phyloP scores from a whole-genome alignment of 2,329 filamentous ascomycete genomes.

The Pseudocercospora eumusae region DNA sequence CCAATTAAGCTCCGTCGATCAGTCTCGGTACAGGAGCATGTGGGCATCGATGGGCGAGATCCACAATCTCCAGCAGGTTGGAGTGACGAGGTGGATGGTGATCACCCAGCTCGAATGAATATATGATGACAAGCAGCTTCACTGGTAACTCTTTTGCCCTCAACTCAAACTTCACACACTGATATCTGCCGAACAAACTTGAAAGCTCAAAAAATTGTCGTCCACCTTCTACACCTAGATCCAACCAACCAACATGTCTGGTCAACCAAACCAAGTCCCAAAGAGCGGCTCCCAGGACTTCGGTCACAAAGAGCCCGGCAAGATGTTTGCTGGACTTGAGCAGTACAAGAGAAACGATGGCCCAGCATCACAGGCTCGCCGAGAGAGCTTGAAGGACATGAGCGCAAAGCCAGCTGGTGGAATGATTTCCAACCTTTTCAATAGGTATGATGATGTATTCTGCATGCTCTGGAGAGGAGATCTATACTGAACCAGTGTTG shows the following conservation, averaged over 20 bases:
- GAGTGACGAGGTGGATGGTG: constrained; percentile 8
- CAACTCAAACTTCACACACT: not conserved
- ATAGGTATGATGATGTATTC: constrained; percentile 17
- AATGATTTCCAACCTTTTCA: constrained; percentile 17
- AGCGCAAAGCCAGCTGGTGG: constrained; percentile 16
- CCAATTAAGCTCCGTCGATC: constrained; percentile 7
- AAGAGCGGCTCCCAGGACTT: constrained; percentile 18
- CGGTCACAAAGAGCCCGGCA: constrained; percentile 17
- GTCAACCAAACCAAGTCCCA: constrained; percentile 19
- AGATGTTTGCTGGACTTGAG: constrained; percentile 21
- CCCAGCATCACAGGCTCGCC: constrained; percentile 8
- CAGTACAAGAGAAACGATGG: constrained; percentile 22
- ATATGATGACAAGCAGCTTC: not conserved
- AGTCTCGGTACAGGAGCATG: not conserved
- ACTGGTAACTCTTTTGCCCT: not conserved
- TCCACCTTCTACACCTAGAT: no score
- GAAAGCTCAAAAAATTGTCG: not conserved
- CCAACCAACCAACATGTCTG: not conserved
- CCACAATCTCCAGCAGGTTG: not conserved
- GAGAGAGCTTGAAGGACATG: constrained; percentile 19
- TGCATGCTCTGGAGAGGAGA: constrained; percentile 1
- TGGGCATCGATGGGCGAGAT: not conserved
- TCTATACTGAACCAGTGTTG: not conserved
- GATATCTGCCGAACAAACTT: not conserved
- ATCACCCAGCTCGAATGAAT: not conserved